Percentiles rank a stretch among this genome's conserved stretches.
phyloP scores from a whole-genome alignment of 2,329 filamentous ascomycete species.

The Cylindrodendrum hubeiense region DNA sequence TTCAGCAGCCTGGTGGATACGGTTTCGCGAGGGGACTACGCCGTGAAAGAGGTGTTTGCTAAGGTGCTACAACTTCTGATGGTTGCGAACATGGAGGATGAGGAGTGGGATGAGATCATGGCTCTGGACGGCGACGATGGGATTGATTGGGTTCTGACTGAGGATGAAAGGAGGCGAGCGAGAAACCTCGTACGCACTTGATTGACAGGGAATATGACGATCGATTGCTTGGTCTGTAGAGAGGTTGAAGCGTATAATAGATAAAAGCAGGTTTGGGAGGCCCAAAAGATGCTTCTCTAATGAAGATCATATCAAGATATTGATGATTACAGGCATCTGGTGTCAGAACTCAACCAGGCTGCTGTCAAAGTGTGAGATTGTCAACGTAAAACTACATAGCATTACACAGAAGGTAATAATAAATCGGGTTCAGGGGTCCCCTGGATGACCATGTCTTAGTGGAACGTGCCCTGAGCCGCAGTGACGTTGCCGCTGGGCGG shows the following conservation, averaged over 20 bases:
- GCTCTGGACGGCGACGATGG: constrained; percentile 68
- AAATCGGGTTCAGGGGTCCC: not conserved
- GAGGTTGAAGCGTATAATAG: constrained; percentile 24
- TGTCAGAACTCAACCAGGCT: not conserved
- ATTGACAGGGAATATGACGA: constrained; percentile 20
- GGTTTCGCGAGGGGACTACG: constrained; percentile 79
- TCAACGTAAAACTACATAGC: too few species aligned
- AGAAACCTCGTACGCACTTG: constrained; percentile 71
- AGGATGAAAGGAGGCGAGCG: constrained; percentile 80
- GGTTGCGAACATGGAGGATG: constrained; percentile 94
- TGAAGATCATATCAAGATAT: not conserved
- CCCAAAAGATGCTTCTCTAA: not conserved
- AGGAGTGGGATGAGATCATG: constrained; percentile 88
- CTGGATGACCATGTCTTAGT: constrained; percentile 5
- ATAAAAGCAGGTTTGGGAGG: constrained; percentile 22
- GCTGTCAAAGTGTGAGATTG: too few species aligned
- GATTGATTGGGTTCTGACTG: constrained; percentile 78
- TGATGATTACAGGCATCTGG: not conserved
- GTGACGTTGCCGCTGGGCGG: not conserved
- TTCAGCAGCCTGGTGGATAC: constrained; percentile 79
- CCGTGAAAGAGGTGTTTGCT: constrained; percentile 80
- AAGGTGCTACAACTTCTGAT: constrained; percentile 84
- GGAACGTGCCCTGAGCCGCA: constrained; percentile 22
- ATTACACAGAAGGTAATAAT: not conserved
- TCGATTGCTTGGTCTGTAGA: constrained; percentile 13